Evolutionary conservation across 2,329 filamentous ascomycete species (phyloP).

Genomic region (Gaeumannomyces tritici): DNA sequence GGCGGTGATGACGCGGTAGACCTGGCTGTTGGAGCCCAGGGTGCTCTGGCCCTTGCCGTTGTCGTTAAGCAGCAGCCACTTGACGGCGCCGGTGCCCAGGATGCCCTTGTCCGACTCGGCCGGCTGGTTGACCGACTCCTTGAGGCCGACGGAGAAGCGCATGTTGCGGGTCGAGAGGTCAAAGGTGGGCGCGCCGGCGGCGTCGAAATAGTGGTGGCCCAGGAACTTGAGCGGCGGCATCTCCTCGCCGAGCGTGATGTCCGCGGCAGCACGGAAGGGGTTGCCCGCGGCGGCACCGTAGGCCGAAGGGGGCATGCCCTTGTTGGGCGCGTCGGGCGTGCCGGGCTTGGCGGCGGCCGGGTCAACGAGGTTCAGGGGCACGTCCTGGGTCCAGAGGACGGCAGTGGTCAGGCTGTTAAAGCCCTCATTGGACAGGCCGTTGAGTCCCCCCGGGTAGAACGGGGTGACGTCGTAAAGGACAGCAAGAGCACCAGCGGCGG

Average conservation of each 20-base stretch:
- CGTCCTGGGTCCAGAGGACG: slow-evolving; percentile 27
- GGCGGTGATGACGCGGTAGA: slow-evolving; percentile 47
- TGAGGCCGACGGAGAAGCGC: slow-evolving; percentile 35
- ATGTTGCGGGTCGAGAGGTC: slow-evolving; percentile 33
- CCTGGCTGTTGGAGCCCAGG: slow-evolving; percentile 23
- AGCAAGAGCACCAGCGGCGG: slow-evolving; percentile 43
- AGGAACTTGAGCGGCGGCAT: slow-evolving; percentile 30
- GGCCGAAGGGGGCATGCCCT: slow-evolving; percentile 17
- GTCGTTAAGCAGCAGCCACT: slow-evolving; percentile 39
- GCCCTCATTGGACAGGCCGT: slow-evolving; percentile 24
- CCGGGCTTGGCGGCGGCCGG: slow-evolving; percentile 17
- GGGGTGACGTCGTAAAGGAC: slow-evolving; percentile 47
- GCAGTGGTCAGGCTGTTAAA: slow-evolving; percentile 30
- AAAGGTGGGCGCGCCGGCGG: slow-evolving; percentile 46
- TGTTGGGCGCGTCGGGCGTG: slow-evolving; percentile 10
- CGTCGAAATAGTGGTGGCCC: slow-evolving; percentile 61
- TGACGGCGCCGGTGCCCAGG: slow-evolving; percentile 39
- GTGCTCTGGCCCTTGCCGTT: slow-evolving; percentile 14
- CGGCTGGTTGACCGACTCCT: slow-evolving; percentile 43
- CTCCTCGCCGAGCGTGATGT: slow-evolving; percentile 18
- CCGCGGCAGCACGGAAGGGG: slow-evolving; percentile 32
- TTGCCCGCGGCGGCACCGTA: slow-evolving; percentile 32
- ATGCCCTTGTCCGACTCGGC: slow-evolving; percentile 32
- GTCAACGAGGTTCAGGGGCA: slow-evolving; percentile 38
- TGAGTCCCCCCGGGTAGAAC: slow-evolving; percentile 37